These are phyloP conservation scores for Amauroascus niger DNA, from an alignment of 2,329 filamentous ascomycete species.

Conservation along the genomic window DNA sequence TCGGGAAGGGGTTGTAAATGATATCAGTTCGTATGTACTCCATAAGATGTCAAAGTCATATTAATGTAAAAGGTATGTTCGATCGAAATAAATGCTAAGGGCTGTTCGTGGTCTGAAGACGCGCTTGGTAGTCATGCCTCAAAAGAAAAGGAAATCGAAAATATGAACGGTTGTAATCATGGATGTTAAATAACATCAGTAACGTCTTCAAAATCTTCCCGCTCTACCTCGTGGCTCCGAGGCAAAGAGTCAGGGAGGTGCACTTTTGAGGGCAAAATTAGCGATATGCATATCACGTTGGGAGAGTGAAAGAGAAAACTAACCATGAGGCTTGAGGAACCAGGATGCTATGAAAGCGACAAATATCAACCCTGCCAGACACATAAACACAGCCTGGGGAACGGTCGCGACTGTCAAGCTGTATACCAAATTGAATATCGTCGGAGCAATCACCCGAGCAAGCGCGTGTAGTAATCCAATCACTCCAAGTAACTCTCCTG, in stretches of 20 bases:
- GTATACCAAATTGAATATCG: conserved; percentile 79
- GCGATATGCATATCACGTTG: neutral
- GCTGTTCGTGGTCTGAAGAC: too few species aligned
- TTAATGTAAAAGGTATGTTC: too few species aligned
- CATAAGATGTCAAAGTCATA: too few species aligned
- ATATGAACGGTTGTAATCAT: neutral
- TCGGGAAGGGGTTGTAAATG: too few species aligned
- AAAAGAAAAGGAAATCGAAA: neutral
- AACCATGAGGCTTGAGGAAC: conserved; percentile 65
- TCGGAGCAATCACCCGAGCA: conserved; percentile 65
- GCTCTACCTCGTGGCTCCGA: neutral
- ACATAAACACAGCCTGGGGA: conserved; percentile 74
- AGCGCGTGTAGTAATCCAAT: conserved; percentile 77
- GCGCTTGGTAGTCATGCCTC: too few species aligned
- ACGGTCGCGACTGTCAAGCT: conserved; percentile 67
- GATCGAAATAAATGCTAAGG: too few species aligned
- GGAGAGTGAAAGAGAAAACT: conserved; percentile 30
- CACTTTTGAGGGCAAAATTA: neutral
- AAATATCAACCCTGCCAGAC: conserved; percentile 57
- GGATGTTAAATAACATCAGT: neutral
- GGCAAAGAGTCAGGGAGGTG: neutral
- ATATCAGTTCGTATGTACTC: too few species aligned
- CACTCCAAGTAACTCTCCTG: conserved; percentile 81
- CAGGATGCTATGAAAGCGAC: conserved; percentile 57
- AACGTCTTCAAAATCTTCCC: conserved; percentile 12